Percentiles rank a stretch among this genome's conserved stretches.
Conservation (phyloP, 1,284 basidiomycete species). For the Rhodofomes roseus region DNA sequence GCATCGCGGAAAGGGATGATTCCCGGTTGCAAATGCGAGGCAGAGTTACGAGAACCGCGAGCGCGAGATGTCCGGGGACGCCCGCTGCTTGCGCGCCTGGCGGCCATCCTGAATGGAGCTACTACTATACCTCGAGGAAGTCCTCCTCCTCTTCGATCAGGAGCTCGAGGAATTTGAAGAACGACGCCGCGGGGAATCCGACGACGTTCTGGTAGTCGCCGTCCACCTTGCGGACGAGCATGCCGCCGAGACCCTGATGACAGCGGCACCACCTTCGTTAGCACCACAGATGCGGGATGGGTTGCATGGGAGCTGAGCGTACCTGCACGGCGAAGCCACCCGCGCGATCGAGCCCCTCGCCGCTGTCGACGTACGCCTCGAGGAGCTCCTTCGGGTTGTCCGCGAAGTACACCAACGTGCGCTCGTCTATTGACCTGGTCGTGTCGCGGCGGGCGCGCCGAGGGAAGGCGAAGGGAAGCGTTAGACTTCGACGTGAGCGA, state of each 20-base stretch:
- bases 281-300: not conserved
- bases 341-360: slow-evolving; percentile 88
- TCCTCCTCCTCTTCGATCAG: slow-evolving; percentile 71
- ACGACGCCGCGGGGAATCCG: slow-evolving; percentile 82
- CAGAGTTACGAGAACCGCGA: no score
- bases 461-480: not conserved
- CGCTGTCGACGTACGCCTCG: slow-evolving; percentile 83
- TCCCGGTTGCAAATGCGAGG: no score
- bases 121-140: slow-evolving; percentile 57
- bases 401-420: slow-evolving; percentile 77
- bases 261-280: not conserved
- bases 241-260: slow-evolving; percentile 70
- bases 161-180: slow-evolving; percentile 67
- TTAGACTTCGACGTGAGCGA: not conserved
- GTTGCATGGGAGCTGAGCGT: slow-evolving; percentile 1
- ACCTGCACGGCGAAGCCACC: slow-evolving; percentile 97
- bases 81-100: no score
- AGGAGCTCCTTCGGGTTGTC: slow-evolving; percentile 68
- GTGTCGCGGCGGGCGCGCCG: not conserved
- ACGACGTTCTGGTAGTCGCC: slow-evolving; percentile 94
- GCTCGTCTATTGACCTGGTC: slow-evolving; percentile 80
- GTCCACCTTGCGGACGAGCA: slow-evolving; percentile 81
- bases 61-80: no score
- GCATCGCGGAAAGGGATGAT: no score
- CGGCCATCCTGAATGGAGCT: not conserved